phyloP scores from a whole-genome alignment of 2,329 filamentous ascomycete genomes.

The Esteya vermicola region DNA sequence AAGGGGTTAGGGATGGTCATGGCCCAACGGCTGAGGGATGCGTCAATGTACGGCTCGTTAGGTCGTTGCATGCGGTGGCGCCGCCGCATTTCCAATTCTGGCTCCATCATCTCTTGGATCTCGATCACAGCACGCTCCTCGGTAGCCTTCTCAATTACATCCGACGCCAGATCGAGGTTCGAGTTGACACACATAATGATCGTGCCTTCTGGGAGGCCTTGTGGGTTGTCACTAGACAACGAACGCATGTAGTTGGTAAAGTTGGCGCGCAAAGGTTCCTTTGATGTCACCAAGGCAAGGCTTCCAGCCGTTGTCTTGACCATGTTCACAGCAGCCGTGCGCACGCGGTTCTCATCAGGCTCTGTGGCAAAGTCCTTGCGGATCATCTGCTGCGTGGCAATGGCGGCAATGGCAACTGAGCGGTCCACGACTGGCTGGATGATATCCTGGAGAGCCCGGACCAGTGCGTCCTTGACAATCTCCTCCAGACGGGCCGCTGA shows the following conservation, averaged over 20 bases:
- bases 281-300: slow-evolving; percentile 91
- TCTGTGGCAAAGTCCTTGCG: slow-evolving; percentile 95
- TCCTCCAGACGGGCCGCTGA: slow-evolving; percentile 52
- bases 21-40: slow-evolving; percentile 75
- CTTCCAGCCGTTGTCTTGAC: slow-evolving; percentile 90
- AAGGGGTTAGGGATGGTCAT: slow-evolving; percentile 90
- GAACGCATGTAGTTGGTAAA: slow-evolving; percentile 91
- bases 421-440: slow-evolving; percentile 95
- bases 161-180: slow-evolving; percentile 86
- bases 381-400: slow-evolving; percentile 89
- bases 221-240: slow-evolving; percentile 53
- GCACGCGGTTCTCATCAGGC: slow-evolving; percentile 72
- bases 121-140: slow-evolving; percentile 87
- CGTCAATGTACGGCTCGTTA: slow-evolving; percentile 73
- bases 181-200: slow-evolving; percentile 99
- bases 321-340: slow-evolving; percentile 80
- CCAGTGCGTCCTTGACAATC: slow-evolving; percentile 77
- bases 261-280: slow-evolving; percentile 89
- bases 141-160: slow-evolving; percentile 87
- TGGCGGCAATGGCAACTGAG: slow-evolving; percentile 94
- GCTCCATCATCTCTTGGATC: slow-evolving; percentile 85
- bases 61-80: slow-evolving; percentile 61
- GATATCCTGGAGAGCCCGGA: slow-evolving; percentile 85
- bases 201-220: slow-evolving; percentile 80
- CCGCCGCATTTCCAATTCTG: slow-evolving; percentile 63